Conservation (phyloP, 106 monocot genomes). For the Alisma plantagoaquatica region DNA sequence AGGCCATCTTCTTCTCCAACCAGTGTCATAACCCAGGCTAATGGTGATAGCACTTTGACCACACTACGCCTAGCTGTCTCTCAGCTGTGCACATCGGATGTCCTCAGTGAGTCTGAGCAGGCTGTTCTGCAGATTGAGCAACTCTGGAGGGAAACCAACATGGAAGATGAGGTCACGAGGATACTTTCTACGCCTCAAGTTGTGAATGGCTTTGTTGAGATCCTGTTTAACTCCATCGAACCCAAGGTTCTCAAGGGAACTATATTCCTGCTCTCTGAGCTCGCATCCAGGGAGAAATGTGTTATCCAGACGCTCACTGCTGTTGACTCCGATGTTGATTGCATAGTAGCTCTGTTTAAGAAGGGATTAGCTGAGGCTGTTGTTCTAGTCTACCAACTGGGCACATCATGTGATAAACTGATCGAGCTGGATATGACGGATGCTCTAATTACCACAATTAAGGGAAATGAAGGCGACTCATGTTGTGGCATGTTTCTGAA, state of each 20-base stretch:
- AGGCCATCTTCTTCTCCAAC: slow-evolving; percentile 30
- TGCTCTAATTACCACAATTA: slow-evolving; percentile 22
- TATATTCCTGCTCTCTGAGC: slow-evolving; percentile 34
- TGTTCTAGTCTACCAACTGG: slow-evolving; percentile 28
- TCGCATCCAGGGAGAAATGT: slow-evolving; percentile 23
- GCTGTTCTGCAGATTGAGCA: slow-evolving; percentile 40
- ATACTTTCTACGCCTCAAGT: slow-evolving; percentile 31
- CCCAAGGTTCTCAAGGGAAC: slow-evolving; percentile 18
- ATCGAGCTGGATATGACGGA: slow-evolving; percentile 39
- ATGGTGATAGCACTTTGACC: slow-evolving; percentile 8
- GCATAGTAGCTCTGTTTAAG: slow-evolving; percentile 46
- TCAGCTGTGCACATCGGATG: slow-evolving; percentile 39
- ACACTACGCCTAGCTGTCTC: slow-evolving; percentile 35
- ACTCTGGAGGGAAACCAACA: slow-evolving; percentile 20
- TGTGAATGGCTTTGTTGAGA: slow-evolving; percentile 47
- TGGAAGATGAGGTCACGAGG: slow-evolving; percentile 11
- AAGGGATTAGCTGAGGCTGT: slow-evolving; percentile 41
- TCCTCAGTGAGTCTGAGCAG: slow-evolving; percentile 36
- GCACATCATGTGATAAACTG: slow-evolving; percentile 29
- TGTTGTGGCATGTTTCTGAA: slow-evolving; percentile 19
- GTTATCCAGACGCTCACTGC: slow-evolving; percentile 40
- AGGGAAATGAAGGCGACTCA: slow-evolving; percentile 14
- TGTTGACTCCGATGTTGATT: slow-evolving; percentile 51
- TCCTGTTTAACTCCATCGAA: slow-evolving; percentile 39
- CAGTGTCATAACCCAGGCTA: slow-evolving; percentile 38